Evolutionary conservation across 177 flowering plant species (phyloP).

Genomic region (Telopea speciosissima): DNA sequence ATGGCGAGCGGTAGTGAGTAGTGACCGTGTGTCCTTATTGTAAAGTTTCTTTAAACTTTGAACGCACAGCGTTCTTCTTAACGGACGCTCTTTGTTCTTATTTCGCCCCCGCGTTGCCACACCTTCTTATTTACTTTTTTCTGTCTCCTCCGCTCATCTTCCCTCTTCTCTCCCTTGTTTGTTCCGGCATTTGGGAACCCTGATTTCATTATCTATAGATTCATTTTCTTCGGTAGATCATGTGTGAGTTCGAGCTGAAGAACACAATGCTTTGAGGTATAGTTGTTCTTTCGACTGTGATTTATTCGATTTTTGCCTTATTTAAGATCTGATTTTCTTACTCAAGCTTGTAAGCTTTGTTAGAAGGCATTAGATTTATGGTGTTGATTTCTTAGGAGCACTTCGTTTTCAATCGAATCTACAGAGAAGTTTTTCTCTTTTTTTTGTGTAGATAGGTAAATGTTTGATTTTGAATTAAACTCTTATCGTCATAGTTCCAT

Average conservation of each 20-base stretch:
- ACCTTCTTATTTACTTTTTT: not conserved
- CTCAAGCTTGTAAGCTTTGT: not conserved
- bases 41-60: too few relatives aligned
- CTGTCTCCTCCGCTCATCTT: constrained; percentile 6
- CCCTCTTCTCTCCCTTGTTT: not conserved
- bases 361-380: not conserved
- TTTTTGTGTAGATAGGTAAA: not conserved
- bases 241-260: not conserved
- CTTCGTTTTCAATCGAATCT: not conserved
- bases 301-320: not conserved
- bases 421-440: not conserved
- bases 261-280: constrained; percentile 5
- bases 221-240: not conserved
- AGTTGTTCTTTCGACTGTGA: not conserved
- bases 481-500: too few relatives aligned
- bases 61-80: constrained; percentile 4
- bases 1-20: too few relatives aligned
- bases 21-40: not conserved
- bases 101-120: not conserved
- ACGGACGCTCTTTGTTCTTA: constrained; percentile 8
- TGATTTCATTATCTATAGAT: not conserved
- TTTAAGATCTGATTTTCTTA: not conserved
- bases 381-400: not conserved
- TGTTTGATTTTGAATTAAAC: not conserved
- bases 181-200: constrained; percentile 10